Evolutionary conservation across 2,329 filamentous ascomycete species (phyloP).

Genomic region (Alternaria hordeiaustralica): DNA sequence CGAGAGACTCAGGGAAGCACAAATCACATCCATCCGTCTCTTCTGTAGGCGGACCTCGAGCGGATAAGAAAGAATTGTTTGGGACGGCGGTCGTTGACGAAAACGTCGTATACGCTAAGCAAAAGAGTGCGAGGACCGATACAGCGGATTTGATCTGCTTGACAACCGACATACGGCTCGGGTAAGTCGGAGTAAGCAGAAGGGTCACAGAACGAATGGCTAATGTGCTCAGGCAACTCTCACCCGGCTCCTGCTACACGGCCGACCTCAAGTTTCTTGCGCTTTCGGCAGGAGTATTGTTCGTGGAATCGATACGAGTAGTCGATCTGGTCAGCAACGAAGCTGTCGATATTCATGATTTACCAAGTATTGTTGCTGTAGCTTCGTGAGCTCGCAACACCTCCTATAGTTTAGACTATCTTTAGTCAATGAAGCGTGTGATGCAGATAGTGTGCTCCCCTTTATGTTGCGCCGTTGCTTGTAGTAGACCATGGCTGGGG

Average conservation of each 20-base stretch:
- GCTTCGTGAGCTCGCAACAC: constrained; percentile 15
- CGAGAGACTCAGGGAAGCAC: constrained; percentile 57
- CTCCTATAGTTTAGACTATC: neutral
- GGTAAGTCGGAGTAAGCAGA: constrained; percentile 53
- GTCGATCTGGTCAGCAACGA: constrained; percentile 77
- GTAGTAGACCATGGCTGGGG: neutral
- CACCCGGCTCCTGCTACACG: constrained; percentile 75
- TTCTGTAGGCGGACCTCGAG: constrained; percentile 43
- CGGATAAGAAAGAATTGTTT: constrained; percentile 47
- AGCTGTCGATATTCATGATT: constrained; percentile 76
- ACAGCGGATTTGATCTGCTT: constrained; percentile 74
- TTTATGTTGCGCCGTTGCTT: neutral
- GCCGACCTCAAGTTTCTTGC: constrained; percentile 76
- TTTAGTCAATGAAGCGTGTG: neutral
- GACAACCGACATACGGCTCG: constrained; percentile 75
- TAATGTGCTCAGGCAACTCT: constrained; percentile 62
- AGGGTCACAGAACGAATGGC: neutral
- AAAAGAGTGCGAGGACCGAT: constrained; percentile 69
- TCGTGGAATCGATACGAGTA: constrained; percentile 74
- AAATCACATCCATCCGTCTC: constrained; percentile 52
- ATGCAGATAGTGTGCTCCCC: neutral
- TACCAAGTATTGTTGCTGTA: constrained; percentile 68
- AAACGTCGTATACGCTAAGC: constrained; percentile 73
- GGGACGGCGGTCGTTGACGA: constrained; percentile 76
- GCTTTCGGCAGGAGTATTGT: constrained; percentile 68